phyloP scores from a whole-genome alignment of 345 rosid genomes.

The Nephelium lappaceum region DNA sequence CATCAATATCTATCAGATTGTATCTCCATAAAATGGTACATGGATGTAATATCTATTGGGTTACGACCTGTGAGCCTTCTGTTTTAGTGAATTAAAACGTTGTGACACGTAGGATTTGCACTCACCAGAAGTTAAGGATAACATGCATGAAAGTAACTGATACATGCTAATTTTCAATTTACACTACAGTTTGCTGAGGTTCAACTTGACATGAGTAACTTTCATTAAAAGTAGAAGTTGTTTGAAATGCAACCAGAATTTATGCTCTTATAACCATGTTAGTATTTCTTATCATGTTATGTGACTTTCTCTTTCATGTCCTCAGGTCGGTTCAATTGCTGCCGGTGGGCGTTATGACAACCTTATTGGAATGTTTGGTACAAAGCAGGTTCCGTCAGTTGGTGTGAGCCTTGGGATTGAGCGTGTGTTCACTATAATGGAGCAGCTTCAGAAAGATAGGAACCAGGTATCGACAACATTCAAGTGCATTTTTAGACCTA shows the following conservation, averaged over 20 bases:
- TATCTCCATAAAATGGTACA: neutral
- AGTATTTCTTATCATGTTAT: neutral
- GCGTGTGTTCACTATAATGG: constrained; percentile 85
- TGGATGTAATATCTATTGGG: neutral
- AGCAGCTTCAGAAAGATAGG: constrained; percentile 61
- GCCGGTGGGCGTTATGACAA: constrained; percentile 96
- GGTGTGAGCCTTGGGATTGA: constrained; percentile 95
- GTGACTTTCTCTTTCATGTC: constrained; percentile 12
- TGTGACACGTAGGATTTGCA: neutral
- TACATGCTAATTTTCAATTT: neutral
- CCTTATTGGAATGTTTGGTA: constrained; percentile 87
- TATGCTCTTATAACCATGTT: neutral
- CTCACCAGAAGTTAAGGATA: neutral
- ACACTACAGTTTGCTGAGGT: neutral
- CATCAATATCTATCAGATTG: neutral
- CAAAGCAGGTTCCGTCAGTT: constrained; percentile 87
- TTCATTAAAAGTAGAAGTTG: neutral
- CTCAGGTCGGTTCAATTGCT: constrained; percentile 92
- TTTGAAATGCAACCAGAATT: neutral
- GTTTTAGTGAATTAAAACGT: neutral
- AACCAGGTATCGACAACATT: constrained; percentile 49
- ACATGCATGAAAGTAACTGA: neutral
- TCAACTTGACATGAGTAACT: neutral
- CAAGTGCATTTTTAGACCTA: neutral
- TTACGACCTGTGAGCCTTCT: neutral